Evolutionary conservation across 768 basidiomycete species (phyloP), one percentile per base, ranked within the genome.

Genomic region (Boletus patriciae): DNA sequence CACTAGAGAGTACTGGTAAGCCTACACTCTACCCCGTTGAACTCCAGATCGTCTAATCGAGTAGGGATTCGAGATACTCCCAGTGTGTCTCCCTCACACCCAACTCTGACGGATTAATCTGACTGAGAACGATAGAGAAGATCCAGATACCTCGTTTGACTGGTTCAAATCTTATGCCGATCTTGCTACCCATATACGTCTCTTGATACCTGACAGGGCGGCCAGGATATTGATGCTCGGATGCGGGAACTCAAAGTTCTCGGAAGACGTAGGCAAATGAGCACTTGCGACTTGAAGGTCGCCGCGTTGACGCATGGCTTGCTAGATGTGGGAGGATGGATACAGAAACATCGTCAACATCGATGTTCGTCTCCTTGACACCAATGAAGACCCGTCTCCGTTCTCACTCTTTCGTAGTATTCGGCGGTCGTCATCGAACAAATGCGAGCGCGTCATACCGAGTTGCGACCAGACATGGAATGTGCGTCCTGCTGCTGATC

Each of bases 91-190:
- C 27, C 18, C 21, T 55, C 48, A 31, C 55, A 13, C 48, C 33
- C 37, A 15, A 41, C 19, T 34, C 49, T 27, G 44, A 50, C 34
- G n/a, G 12, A 29, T 42, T 57, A 34, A 40, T 18, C 57, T 55
- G 41, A 55, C 42, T 47, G 36, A 56, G 49, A 36, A 49, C 52
- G 38, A 54, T 54, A 90, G 88, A 63, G 85, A 88, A 70, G 66
- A 76, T 6, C 75, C 79, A 18, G 82, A 83, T n/a, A 74, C 73
- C 5, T 75, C 81, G 7, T 92, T 89, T 59, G 92, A 94, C 73
- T 94, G 92, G 92, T 92, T 92, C 77, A 92, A 91, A 69, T 83
- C 85, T 10, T 94, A 92, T 63, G 69, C 71, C 3, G 90, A 94
- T 54, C 75, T 94, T n/a, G 79, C 85, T 8, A 70, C 79, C 46